phyloP scores from a whole-genome alignment of 73 alveolate species.

The Paramecium tetraurelia region DNA sequence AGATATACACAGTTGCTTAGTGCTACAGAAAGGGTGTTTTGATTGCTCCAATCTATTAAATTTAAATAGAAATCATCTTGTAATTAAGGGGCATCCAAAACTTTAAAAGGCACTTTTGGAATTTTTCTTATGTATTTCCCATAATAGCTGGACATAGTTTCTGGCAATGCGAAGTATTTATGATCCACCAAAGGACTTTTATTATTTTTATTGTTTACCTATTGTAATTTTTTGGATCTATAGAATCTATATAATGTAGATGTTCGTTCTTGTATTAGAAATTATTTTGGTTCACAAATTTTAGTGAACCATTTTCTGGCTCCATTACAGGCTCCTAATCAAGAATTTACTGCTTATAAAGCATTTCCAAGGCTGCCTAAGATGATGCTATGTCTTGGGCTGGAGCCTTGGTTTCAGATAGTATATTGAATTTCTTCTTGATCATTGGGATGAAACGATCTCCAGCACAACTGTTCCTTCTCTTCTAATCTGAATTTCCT shows the following conservation, averaged over 20 bases:
- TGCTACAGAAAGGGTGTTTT: slow-evolving; percentile 96
- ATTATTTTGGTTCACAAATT: not conserved
- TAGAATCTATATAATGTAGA: slow-evolving; percentile 7
- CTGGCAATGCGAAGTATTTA: slow-evolving; percentile 28
- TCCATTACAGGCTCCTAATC: not conserved
- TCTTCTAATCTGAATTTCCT: not conserved
- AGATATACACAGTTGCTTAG: slow-evolving; percentile 85
- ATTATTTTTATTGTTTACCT: not conserved
- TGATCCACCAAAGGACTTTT: slow-evolving; percentile 36
- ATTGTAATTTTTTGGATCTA: slow-evolving; percentile 46
- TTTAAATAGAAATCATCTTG: slow-evolving; percentile 98
- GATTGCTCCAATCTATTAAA: slow-evolving; percentile 97
- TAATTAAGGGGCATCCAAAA: slow-evolving; percentile 98
- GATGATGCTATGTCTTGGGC: slow-evolving; percentile 37
- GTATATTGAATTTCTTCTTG: slow-evolving; percentile 21
- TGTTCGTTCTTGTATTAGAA: slow-evolving; percentile 2
- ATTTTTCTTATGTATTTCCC: slow-evolving; percentile 77
- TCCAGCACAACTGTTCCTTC: not conserved
- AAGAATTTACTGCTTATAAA: slow-evolving; percentile 39
- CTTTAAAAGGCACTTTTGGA: slow-evolving; percentile 97
- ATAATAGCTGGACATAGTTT: slow-evolving; percentile 18
- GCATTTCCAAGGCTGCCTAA: slow-evolving; percentile 24
- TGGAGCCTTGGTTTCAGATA: not conserved
- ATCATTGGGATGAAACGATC: slow-evolving; percentile 26
- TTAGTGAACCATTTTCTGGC: slow-evolving; percentile 19